Evolutionary conservation across 495 filamentous ascomycete genomes (phyloP), one percentile per base, ranked within the genome.

Genomic region (Aspergillus sclerotioniger): DNA sequence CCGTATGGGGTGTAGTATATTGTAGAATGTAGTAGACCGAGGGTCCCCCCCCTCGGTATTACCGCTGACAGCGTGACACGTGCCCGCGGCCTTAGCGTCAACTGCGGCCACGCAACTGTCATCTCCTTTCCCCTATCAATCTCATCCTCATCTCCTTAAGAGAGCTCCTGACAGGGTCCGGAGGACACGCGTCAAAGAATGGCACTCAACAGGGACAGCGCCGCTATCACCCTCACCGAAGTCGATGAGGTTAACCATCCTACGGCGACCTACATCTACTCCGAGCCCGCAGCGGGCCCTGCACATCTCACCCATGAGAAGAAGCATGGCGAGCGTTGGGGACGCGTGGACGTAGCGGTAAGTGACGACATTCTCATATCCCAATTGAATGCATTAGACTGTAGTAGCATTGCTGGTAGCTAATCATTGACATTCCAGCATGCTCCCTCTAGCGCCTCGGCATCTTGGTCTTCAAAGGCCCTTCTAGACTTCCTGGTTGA

Each of bases 261-360:
- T 45, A 69, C 59, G 10, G 68, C 66, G n/a, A 72, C 71, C 2
- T 76, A 71, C 45, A 58, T 78, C 58, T 78, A 71, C 51, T 72
- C 76, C 1, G 60, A 60, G 33, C 58, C 62, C 29, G 43, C 64
- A 44, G 33, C 10, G 28, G 13, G 49, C 8, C 16, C 57, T 16
- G 53, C 35, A 15, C 37, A 37, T 52, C 20, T 13, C 33, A 9
- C 58, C 10, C 48, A 41, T 43, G 32, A 28, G 16, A 41, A 44
- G 15, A 41, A 44, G 15, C 31, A 29, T 13, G 41, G 37, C 28
- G 50, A 39, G 6, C 20, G 6, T 19, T 61, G 9, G 45, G 68
- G 66, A 8, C 65, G 75, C 25, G 57, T 76, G 44, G 74, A 78
- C 59, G 54, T 71, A 21, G 61, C 70, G 51, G 75, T 78, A 63